These are phyloP conservation scores for Sicyos edulis DNA, from an alignment of 306 rosid species.

Conservation along the genomic window DNA sequence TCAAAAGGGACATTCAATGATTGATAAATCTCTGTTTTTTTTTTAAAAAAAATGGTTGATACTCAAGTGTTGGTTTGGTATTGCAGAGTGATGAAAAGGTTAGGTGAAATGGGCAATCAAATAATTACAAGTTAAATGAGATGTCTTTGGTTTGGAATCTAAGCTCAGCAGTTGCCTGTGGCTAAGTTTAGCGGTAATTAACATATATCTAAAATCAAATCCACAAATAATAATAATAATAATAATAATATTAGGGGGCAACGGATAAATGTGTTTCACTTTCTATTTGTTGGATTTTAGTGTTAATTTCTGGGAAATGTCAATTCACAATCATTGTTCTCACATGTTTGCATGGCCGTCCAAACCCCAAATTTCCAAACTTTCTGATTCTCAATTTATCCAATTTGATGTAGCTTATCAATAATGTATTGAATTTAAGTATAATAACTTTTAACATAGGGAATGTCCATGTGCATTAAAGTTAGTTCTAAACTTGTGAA, in stretches of 20 bases:
- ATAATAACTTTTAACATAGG: too few relatives aligned
- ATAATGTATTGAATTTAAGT: background rate
- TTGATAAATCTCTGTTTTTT: too few relatives aligned
- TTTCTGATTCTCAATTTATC: background rate
- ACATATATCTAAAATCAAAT: too few relatives aligned
- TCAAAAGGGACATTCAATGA: background rate
- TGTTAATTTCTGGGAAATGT: background rate
- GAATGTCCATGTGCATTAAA: too few relatives aligned
- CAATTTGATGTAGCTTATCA: background rate
- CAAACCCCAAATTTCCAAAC: background rate
- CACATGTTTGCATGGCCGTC: constrained; percentile 1
- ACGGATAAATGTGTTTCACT: background rate
- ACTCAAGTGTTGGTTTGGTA: background rate
- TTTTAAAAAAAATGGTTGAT: too few relatives aligned
- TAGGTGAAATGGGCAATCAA: constrained; percentile 10
- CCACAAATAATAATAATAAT: too few relatives aligned
- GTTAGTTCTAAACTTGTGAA: background rate
- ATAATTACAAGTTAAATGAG: constrained; percentile 11
- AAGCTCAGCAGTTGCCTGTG: too few relatives aligned
- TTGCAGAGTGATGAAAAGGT: too few relatives aligned
- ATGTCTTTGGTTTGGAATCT: constrained; percentile 1
- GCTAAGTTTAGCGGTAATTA: too few relatives aligned
- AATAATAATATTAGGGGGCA: constrained; percentile 13
- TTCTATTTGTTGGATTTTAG: background rate
- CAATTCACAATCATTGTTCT: background rate